Evolutionary conservation across 2,329 filamentous ascomycete species (phyloP).

Genomic region (Calonectria multiphialidica): DNA sequence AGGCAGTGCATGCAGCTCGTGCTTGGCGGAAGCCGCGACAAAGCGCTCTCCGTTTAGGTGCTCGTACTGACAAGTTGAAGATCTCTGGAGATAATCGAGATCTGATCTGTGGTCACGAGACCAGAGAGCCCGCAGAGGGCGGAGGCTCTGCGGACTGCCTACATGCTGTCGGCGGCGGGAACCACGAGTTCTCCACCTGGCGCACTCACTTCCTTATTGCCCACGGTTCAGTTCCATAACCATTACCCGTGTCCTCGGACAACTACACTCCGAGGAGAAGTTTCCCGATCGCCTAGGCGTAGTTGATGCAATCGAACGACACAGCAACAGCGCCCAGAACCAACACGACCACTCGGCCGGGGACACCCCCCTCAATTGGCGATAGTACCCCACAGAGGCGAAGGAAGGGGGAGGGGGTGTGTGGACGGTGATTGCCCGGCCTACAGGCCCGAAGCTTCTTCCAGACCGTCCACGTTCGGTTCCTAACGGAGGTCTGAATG

Average conservation of each 20-base stretch:
- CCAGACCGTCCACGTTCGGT: slow-evolving; percentile 37
- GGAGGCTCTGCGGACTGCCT: slow-evolving; percentile 16
- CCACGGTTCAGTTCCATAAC: not conserved
- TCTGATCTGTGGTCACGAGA: slow-evolving; percentile 37
- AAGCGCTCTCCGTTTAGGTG: slow-evolving; percentile 18
- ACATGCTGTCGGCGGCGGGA: not conserved
- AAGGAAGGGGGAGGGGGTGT: slow-evolving; percentile 21
- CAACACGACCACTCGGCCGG: slow-evolving; percentile 8
- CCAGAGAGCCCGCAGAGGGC: slow-evolving; percentile 9
- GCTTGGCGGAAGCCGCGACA: slow-evolving; percentile 32
- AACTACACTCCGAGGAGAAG: not conserved
- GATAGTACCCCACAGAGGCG: not conserved
- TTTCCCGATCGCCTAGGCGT: not conserved
- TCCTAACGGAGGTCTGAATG: slow-evolving; percentile 32
- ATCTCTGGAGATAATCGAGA: slow-evolving; percentile 2
- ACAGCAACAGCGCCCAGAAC: not conserved
- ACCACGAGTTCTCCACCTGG: not conserved
- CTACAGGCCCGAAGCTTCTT: not conserved
- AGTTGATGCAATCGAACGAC: slow-evolving; percentile 1
- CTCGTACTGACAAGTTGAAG: slow-evolving; percentile 4
- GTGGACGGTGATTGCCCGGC: slow-evolving; percentile 1
- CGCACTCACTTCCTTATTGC: not conserved
- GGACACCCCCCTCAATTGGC: not conserved
- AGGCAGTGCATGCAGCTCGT: slow-evolving; percentile 43
- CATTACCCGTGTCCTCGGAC: not conserved